phyloP scores from a whole-genome alignment of 345 rosid genomes.

The Trapa bicornis region DNA sequence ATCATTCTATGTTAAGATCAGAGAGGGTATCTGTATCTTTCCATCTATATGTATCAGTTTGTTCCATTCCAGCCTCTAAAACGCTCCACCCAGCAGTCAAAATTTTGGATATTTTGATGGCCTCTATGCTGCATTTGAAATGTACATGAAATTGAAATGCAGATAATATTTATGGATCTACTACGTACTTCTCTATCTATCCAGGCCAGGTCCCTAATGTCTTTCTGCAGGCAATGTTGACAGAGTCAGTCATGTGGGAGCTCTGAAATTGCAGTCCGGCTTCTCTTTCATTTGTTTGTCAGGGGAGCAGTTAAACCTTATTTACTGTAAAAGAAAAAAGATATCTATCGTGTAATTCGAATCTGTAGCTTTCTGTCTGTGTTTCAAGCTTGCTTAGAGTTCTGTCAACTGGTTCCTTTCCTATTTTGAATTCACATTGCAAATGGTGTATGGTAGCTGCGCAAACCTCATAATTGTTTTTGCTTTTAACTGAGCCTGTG shows the following conservation, averaged over 20 bases:
- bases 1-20: no score
- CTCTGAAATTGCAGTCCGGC: not conserved
- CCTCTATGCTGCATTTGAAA: no score
- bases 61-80: no score
- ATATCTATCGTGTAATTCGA: no score
- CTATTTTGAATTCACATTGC: not conserved
- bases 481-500: not conserved
- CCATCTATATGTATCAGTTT: no score
- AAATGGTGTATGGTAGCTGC: not conserved
- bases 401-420: not conserved
- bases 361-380: no score
- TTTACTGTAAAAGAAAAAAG: no score
- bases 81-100: no score
- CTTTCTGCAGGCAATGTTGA: not conserved
- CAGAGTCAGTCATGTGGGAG: conserved; percentile 2
- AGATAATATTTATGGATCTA: not conserved
- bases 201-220: not conserved
- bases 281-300: not conserved
- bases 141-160: not conserved
- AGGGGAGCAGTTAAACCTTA: not conserved
- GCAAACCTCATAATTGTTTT: not conserved
- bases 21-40: no score
- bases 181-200: not conserved
- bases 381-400: no score
- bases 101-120: no score